Evolutionary conservation across 441 rosid genomes (phyloP).

Genomic region (Flueggea neowawraea): DNA sequence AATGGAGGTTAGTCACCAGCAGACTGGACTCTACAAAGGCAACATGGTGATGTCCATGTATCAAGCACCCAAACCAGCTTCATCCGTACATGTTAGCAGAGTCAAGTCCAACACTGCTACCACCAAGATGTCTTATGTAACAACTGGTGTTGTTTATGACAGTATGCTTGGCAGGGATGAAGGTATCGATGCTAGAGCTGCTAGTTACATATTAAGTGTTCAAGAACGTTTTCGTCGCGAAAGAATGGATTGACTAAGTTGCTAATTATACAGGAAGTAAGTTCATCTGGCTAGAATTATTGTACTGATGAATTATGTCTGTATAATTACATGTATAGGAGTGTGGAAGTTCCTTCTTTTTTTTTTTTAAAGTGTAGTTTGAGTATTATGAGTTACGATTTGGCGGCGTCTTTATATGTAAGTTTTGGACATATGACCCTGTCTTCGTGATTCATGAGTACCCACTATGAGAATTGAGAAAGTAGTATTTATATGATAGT

Average conservation of each 20-base stretch:
- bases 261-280: too few relatives aligned
- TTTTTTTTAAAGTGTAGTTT: too few relatives aligned
- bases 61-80: constrained; percentile 12
- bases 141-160: not conserved
- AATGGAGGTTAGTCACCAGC: constrained; percentile 18
- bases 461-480: too few relatives aligned
- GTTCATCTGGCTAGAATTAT: too few relatives aligned
- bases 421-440: too few relatives aligned
- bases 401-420: too few relatives aligned
- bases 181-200: constrained; percentile 24
- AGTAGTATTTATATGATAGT: too few relatives aligned
- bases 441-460: too few relatives aligned
- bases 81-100: constrained; percentile 7
- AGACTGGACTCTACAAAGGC: not conserved
- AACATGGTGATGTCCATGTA: constrained; percentile 7
- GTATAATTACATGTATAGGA: too few relatives aligned
- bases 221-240: constrained; percentile 5
- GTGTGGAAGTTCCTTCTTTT: too few relatives aligned
- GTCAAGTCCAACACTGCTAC: constrained; percentile 3
- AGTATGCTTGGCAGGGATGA: constrained; percentile 1
- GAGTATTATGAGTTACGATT: too few relatives aligned
- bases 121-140: not conserved
- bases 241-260: not conserved
- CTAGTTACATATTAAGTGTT: constrained; percentile 24
- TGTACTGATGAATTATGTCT: too few relatives aligned